phyloP scores from a whole-genome alignment of 2,329 filamentous ascomycete genomes.

The Juglanconis juglandina region DNA sequence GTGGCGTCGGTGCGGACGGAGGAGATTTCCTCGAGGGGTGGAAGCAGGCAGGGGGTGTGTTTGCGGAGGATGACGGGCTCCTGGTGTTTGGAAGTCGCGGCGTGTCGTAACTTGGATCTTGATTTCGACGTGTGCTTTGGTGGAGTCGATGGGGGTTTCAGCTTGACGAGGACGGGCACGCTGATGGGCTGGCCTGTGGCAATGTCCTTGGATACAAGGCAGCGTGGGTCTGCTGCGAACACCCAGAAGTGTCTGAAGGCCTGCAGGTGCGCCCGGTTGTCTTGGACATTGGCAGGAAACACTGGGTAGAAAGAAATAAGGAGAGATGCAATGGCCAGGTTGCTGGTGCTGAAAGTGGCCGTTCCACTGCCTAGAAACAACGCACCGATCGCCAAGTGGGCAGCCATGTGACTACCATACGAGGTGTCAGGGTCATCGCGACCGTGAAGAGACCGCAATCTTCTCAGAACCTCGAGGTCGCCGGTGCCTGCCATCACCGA shows the following conservation, averaged over 20 bases:
- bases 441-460: conserved; percentile 83
- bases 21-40: conserved; percentile 62
- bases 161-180: conserved; percentile 64
- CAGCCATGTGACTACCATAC: conserved; percentile 90
- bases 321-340: conserved; percentile 80
- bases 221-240: conserved; percentile 83
- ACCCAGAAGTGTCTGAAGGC: conserved; percentile 98
- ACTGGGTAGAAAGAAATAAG: conserved; percentile 92
- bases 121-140: conserved; percentile 35
- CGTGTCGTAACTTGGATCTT: conserved; percentile 24
- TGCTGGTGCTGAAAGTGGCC: conserved; percentile 83
- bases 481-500: conserved; percentile 96
- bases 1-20: conserved; percentile 58
- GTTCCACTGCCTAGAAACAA: conserved; percentile 92
- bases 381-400: conserved; percentile 85
- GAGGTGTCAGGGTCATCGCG: conserved; percentile 78
- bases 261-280: conserved; percentile 92
- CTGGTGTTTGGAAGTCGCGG: neutral
- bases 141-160: conserved; percentile 39
- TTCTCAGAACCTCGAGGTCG: conserved; percentile 78
- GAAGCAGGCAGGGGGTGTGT: conserved; percentile 57
- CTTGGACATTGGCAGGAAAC: conserved; percentile 83
- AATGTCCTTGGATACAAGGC: conserved; percentile 82
- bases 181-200: conserved; percentile 77
- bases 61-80: conserved; percentile 36